Evolutionary conservation across 2,329 filamentous ascomycete genomes (phyloP), one percentile per base, ranked within the genome.

Genomic region (Penicillium occitanis): DNA sequence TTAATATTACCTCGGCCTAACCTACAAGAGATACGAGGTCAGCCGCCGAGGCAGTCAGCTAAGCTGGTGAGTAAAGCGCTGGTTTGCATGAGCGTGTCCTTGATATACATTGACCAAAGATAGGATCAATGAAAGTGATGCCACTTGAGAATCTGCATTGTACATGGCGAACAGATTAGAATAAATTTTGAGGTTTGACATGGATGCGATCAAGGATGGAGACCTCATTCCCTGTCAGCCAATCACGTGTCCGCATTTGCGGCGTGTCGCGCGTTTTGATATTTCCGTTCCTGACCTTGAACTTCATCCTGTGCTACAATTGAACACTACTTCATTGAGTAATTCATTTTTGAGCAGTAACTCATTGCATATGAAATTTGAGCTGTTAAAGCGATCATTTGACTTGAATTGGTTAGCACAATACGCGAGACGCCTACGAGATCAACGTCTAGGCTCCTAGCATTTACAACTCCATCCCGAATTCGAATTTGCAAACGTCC

Each of bases 191-290:
- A 14, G 19, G 46, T 6, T 13, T 46, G 44, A 46, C n/a, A 57
- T 51, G 14, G 13, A 51, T 33, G 44, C 19, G 50, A 53, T 30
- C 10, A 35, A 25, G 33, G 19, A 55, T 35, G 62, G 53, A 28
- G 42, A 53, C 37, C 63, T 65, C 63, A 33, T 58, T 44, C 50
- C 30, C 14, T 51, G n/a, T 17, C 42, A 60, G 63, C 63, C 63
- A 65, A 65, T 65, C 63, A 65, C 22, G 10, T 30, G 35, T 60
- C 33, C 33, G 53, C 22, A 60, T 59, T 65, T 65, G 63, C 63
- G 63, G 63, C 63, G 11, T 61, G 40, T 64, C 28, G 51, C 63
- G 63, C 57, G 63, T 60, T 60, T 65, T 59, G 42, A 59, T 64
- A 53, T 59, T 25, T 65, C 57, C 51, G 53, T 57, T 64, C 62